These are phyloP conservation scores for Plasmodium gonderi DNA, from an alignment of 169 alveolate species.

Conservation along the genomic window DNA sequence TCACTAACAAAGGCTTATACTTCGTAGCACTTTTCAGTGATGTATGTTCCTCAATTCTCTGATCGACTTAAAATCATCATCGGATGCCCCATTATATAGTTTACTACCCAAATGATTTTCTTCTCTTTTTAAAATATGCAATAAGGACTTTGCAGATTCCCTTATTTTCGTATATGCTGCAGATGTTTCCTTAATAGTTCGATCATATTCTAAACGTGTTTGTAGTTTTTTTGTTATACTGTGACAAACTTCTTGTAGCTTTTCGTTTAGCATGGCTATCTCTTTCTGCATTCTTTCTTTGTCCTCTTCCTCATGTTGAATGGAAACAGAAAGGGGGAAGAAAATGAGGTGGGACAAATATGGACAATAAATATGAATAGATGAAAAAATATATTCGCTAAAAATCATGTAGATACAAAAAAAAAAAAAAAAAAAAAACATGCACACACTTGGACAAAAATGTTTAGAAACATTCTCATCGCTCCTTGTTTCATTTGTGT, in stretches of 20 bases:
- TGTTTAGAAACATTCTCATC: background rate
- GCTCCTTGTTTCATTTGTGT: background rate
- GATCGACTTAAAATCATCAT: slow-evolving; percentile 58
- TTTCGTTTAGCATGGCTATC: slow-evolving; percentile 83
- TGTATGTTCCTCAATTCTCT: slow-evolving; percentile 43
- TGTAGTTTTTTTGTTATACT: slow-evolving; percentile 85
- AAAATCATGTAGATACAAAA: background rate
- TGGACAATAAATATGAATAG: background rate
- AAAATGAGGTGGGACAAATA: background rate
- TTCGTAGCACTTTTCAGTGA: background rate
- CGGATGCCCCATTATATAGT: slow-evolving; percentile 60
- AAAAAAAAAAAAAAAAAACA: background rate
- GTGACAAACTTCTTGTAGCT: slow-evolving; percentile 84
- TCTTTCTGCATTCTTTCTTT: slow-evolving; percentile 85
- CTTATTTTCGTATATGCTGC: slow-evolving; percentile 91
- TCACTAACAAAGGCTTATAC: background rate
- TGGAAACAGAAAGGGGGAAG: slow-evolving; percentile 6
- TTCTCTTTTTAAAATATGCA: slow-evolving; percentile 90
- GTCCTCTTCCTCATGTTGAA: slow-evolving; percentile 86
- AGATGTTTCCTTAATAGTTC: slow-evolving; percentile 90
- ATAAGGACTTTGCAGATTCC: slow-evolving; percentile 90
- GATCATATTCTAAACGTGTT: slow-evolving; percentile 90
- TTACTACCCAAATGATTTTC: slow-evolving; percentile 83
- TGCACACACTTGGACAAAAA: background rate
- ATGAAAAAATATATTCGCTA: background rate